These are phyloP conservation scores for Stellera chamaejasme DNA, from an alignment of 345 rosid genomes.

Conservation along the genomic window DNA sequence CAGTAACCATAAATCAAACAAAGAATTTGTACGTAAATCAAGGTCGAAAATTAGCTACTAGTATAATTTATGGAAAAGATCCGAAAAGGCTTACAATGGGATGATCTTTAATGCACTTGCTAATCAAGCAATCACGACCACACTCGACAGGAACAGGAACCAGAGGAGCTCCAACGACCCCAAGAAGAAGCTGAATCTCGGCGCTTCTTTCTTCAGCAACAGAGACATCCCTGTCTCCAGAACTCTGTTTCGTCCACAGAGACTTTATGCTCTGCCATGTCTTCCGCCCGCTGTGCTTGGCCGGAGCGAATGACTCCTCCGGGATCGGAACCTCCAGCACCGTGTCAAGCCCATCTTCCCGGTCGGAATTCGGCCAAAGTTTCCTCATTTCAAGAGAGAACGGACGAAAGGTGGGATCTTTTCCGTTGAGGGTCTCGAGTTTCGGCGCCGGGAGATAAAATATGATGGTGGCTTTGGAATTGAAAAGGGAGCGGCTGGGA, in stretches of 20 bases:
- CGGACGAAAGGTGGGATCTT: not conserved
- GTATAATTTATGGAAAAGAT: not conserved
- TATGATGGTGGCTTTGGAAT: not conserved
- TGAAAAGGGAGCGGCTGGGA: not conserved
- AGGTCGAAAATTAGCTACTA: not conserved
- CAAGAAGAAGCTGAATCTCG: conserved; percentile 33
- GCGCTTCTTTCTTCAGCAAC: conserved; percentile 20
- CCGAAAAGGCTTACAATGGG: conserved; percentile 21
- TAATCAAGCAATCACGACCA: conserved; percentile 15
- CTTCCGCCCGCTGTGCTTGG: conserved; percentile 13
- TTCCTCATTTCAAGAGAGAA: conserved; percentile 43
- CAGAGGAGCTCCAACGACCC: conserved; percentile 25
- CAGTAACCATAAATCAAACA: too few species aligned
- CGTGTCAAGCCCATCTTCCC: conserved; percentile 76
- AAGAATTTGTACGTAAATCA: too few species aligned
- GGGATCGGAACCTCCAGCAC: conserved; percentile 89
- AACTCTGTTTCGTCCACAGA: conserved; percentile 15
- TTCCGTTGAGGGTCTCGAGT: not conserved
- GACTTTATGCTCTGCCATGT: conserved; percentile 26
- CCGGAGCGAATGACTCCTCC: conserved; percentile 56
- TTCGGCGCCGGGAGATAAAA: conserved; percentile 10
- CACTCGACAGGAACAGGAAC: conserved; percentile 16
- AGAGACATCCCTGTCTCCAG: conserved; percentile 17
- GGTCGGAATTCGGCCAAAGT: conserved; percentile 70
- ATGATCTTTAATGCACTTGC: conserved; percentile 20